Evolutionary conservation across 31 red algal species (phyloP).

Genomic region (Endocladia muricata): DNA sequence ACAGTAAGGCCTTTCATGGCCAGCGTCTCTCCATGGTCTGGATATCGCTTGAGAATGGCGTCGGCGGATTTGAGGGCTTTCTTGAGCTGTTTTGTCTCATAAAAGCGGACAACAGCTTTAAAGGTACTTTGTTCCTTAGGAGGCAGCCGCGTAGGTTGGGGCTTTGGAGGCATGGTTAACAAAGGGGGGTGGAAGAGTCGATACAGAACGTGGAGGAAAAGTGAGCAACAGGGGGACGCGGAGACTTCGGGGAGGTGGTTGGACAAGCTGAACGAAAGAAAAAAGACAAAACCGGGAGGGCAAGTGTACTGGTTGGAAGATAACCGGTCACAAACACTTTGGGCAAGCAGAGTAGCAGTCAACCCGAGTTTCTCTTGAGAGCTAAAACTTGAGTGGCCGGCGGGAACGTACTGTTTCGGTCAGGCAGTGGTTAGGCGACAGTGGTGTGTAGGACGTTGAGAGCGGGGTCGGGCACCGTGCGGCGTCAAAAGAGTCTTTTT

Average conservation of each 20-base stretch:
- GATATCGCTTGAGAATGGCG: constrained; percentile 80
- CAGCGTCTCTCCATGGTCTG: constrained; percentile 96
- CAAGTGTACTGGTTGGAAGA: no score
- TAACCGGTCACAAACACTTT: no score
- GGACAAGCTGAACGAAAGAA: no score
- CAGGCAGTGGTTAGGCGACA: no score
- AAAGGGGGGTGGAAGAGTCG: not conserved
- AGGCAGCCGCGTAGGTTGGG: constrained; percentile 31
- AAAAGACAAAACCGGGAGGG: no score
- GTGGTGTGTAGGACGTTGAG: no score
- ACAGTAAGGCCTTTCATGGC: constrained; percentile 95
- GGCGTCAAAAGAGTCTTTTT: no score
- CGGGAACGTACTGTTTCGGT: no score
- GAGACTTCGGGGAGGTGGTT: not conserved
- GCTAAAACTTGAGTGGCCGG: no score
- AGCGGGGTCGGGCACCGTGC: no score
- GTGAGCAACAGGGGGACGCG: not conserved
- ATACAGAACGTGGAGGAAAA: not conserved
- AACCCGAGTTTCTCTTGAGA: no score
- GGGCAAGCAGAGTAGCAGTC: no score
- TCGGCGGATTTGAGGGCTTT: constrained; percentile 95
- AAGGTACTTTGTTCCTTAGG: constrained; percentile 90
- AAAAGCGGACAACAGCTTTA: constrained; percentile 80
- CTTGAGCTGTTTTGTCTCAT: constrained; percentile 97
- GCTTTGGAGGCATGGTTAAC: not conserved